Evolutionary conservation across 2,329 filamentous ascomycete genomes (phyloP).

Genomic region (Aureobasidium mangrovei): DNA sequence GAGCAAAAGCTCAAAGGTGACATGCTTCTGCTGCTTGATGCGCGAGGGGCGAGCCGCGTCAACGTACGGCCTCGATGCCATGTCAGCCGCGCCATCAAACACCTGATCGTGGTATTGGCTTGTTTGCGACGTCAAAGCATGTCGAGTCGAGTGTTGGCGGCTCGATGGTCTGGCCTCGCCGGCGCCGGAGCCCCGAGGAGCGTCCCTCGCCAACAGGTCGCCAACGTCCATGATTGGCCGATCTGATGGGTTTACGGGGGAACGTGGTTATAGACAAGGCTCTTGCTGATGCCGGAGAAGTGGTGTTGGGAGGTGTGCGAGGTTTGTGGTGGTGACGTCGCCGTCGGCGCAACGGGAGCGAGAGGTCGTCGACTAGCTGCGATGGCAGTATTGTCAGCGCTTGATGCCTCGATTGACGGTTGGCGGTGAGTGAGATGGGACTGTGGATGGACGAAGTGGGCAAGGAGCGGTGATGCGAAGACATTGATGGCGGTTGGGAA

Average conservation of each 20-base stretch:
- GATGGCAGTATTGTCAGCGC: constrained; percentile 4
- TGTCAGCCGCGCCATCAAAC: not conserved
- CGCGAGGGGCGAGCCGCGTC: constrained; percentile 24
- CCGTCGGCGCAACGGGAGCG: constrained; percentile 24
- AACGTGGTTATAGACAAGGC: not conserved
- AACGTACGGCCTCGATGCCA: constrained; percentile 7
- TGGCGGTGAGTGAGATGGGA: not conserved
- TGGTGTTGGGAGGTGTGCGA: constrained; percentile 11
- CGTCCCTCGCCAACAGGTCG: constrained; percentile 25
- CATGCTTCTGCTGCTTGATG: constrained; percentile 52
- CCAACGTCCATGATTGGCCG: constrained; percentile 28
- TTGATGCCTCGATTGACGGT: constrained; percentile 1
- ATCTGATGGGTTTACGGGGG: not conserved
- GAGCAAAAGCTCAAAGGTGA: constrained; percentile 70
- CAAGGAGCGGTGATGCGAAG: not conserved
- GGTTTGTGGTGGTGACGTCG: constrained; percentile 18
- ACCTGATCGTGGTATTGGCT: not conserved
- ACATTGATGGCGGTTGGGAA: constrained; percentile 14
- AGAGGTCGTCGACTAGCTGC: constrained; percentile 1
- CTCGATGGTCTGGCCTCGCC: constrained; percentile 23
- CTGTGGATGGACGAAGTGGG: not conserved
- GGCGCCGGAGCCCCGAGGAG: constrained; percentile 14
- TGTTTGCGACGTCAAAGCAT: constrained; percentile 18
- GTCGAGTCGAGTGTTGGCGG: constrained; percentile 29
- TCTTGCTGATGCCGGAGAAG: not conserved